Base-by-base conservation (phyloP, 2,329 filamentous ascomycete species). In the Botrytis sinoallii region DNA sequence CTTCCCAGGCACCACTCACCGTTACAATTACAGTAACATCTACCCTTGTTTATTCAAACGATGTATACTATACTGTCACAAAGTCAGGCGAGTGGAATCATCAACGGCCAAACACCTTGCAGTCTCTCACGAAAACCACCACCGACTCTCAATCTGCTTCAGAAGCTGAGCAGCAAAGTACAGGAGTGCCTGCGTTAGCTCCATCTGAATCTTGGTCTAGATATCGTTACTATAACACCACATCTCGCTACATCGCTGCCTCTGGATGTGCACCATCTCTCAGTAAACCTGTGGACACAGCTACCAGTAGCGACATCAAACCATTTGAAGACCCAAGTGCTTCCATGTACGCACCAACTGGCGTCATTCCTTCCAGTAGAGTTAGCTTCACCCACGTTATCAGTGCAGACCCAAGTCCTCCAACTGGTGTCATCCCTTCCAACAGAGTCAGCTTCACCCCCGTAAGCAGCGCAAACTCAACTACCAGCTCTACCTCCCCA, bases 401-500 rank as follows among this genome's bases (percentile, higher is more conserved):
- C 32, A 60, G 57, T 9, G 46, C 22, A 40, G 38, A 63, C 38
- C 35, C 35, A 18, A 42, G 32, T 4, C 14, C 60, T 63, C 60
- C 38, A 63, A 63, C 35, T 63, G 35, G 35, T 3, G 25, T 40
- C 35, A 40, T 38, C 0, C 35, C 59, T 61, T 61, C 59, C 20
- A 61, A 14, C 12, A 25, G 59, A 61, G 35, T 22, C 22, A 61
- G 35, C 20, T 16, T 61, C 35, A 61, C 59, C 35, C 59, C 59
- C 38, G 25, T 61, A 52, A 52, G 48, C 48, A 52, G 48, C 48
- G 59, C 35, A 61, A 61, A 61, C 59, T 61, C 59, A 63, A 63
- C 59, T 16, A 40, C n/a, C 35, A 42, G 60, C 38, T 42, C 35
- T n/a, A 25, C 35, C 35, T n/a, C 60, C 22, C 25, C 35, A 18